These are phyloP conservation scores for Ascodesmis nigricans DNA, from an alignment of 495 filamentous ascomycete genomes.

Conservation along the genomic window DNA sequence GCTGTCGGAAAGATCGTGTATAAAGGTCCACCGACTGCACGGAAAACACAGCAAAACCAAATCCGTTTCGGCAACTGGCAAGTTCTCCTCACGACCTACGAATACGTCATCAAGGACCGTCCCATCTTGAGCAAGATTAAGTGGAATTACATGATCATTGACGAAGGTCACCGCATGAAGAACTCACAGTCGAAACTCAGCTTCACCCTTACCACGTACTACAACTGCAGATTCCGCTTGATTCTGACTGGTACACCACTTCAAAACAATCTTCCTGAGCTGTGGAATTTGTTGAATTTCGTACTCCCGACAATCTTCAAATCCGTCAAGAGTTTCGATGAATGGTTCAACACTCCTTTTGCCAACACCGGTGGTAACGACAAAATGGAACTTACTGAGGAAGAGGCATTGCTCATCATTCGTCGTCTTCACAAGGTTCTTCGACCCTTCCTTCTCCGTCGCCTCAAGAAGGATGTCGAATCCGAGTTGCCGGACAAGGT, in stretches of 20 bases:
- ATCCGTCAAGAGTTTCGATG: conserved; percentile 95
- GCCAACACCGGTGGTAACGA: conserved; percentile 95
- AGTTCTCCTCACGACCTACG: conserved; percentile 88
- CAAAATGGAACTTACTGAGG: conserved; percentile 96
- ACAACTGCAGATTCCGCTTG: conserved; percentile 78
- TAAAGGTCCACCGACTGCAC: conserved; percentile 74
- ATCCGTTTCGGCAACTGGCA: conserved; percentile 92
- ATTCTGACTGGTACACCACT: conserved; percentile 94
- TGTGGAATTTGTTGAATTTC: conserved; percentile 96
- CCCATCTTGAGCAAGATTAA: conserved; percentile 89
- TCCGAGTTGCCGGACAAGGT: conserved; percentile 97
- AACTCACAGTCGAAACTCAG: conserved; percentile 93
- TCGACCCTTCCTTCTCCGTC: conserved; percentile 87
- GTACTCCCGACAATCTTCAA: conserved; percentile 98
- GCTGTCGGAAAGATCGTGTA: conserved; percentile 71
- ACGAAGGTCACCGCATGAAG: conserved; percentile 99
- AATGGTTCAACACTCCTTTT: conserved; percentile 99
- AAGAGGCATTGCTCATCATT: conserved; percentile 97
- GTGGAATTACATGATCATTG: conserved; percentile 99
- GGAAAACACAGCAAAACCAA: conserved; percentile 79
- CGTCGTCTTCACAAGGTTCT: conserved; percentile 95
- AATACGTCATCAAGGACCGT: conserved; percentile 98
- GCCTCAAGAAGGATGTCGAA: conserved; percentile 98
- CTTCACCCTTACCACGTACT: conserved; percentile 82
- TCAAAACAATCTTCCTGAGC: conserved; percentile 87